Evolutionary conservation across 2,329 filamentous ascomycete genomes (phyloP), one percentile per base, ranked within the genome.

Genomic region (Colletotrichum karsti): DNA sequence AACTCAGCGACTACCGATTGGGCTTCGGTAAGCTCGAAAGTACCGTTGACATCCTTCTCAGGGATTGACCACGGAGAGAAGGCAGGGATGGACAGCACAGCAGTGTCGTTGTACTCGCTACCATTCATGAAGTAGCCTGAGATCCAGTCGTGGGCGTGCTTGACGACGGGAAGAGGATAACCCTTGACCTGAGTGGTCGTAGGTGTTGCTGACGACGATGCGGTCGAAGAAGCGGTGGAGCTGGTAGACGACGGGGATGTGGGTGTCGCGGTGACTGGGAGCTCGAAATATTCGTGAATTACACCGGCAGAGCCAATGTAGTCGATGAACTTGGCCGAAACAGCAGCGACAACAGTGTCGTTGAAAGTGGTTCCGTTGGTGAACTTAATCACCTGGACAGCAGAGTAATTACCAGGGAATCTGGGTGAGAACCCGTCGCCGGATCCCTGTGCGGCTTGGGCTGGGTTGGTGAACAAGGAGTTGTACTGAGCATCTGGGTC

Each of bases 1-100:
- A 90, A 85, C 10, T 65, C 54, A 8, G 81, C 53, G 24, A 75
- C 72, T 50, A 74, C 66, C 3, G 57, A 46, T 26, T 72, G 58
- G 55, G 74, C 76, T n/a, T 71, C 61, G 3, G 57, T 6, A 1
- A 50, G 41, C 33, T 72, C 64, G 10, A 73, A 65, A 24, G 58
- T 67, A 9, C 48, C 66, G 33, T 63, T 63, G 1, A 41, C 22
- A 6, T 4, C n/a, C 2, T 15, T 18, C 22, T 22, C 18, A 12
- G 37, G 28, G 15, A 24, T 53, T 22, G 26, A 20, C 28, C 51
- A 39, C 4, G 73, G 71, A 2, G 66, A 41, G 53, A 77, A 77
- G 3, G 57, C 61, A 2, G 69, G 54, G 2, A 77, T 42, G 7
- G 71, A 69, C 3, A 77, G 63, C 5, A 76, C 74, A 2, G 74